phyloP scores from a whole-genome alignment of 2,329 filamentous ascomycete genomes.

The Dactylellina cionopaga region DNA sequence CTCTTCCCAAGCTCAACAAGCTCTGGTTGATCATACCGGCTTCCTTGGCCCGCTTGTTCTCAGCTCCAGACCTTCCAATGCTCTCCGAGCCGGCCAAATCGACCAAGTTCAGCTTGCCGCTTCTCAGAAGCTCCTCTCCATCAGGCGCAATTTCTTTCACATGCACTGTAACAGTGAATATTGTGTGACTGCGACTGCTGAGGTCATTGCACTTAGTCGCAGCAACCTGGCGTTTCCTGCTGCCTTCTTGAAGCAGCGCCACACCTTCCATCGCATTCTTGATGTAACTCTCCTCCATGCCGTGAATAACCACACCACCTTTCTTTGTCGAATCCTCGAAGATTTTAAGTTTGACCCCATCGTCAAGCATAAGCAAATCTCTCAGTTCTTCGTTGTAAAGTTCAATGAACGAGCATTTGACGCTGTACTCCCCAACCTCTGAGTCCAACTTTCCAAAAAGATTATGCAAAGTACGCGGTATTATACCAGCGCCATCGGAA shows the following conservation, averaged over 20 bases:
- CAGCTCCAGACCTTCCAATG: conserved; percentile 93
- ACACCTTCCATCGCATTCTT: conserved; percentile 85
- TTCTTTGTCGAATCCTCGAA: conserved; percentile 89
- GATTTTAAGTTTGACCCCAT: conserved; percentile 88
- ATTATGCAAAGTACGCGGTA: conserved; percentile 86
- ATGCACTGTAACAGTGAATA: conserved; percentile 94
- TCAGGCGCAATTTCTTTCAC: conserved; percentile 82
- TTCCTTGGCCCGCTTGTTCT: conserved; percentile 96
- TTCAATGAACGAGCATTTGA: conserved; percentile 98
- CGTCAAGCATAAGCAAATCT: conserved; percentile 84
- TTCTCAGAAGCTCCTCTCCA: conserved; percentile 88
- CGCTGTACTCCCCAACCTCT: conserved; percentile 82
- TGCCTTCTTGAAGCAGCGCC: conserved; percentile 86
- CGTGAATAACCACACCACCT: conserved; percentile 90
- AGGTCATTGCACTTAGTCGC: conserved; percentile 99
- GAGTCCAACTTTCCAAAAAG: conserved; percentile 85
- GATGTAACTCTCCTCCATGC: conserved; percentile 97
- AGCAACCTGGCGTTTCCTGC: conserved; percentile 94
- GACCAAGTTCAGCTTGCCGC: conserved; percentile 94
- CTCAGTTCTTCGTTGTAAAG: conserved; percentile 97
- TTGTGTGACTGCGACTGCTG: conserved; percentile 94
- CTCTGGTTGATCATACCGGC: conserved; percentile 98
- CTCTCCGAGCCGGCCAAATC: conserved; percentile 98
- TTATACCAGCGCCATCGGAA: conserved; percentile 92
- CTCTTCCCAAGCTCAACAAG: conserved; percentile 88